A percentile compares a stretch with the other conserved stretches of the same genome.
Evolutionary conservation across 495 filamentous ascomycete genomes (phyloP).

Genomic region (Bathelium albidoporum): DNA sequence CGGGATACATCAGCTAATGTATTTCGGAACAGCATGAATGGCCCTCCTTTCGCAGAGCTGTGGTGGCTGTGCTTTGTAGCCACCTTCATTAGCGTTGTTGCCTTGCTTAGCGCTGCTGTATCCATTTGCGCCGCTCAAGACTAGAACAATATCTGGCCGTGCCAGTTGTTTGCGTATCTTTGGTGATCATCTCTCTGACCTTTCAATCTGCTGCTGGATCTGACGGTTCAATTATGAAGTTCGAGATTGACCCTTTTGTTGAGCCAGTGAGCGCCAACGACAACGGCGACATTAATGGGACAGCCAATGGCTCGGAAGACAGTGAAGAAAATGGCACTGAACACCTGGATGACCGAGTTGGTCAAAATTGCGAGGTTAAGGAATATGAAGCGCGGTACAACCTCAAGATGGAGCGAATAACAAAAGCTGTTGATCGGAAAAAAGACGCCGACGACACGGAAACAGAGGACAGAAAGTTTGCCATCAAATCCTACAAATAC

Average conservation of each 20-base stretch:
- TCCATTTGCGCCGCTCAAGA: background rate
- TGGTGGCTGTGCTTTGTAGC: background rate
- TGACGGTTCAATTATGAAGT: background rate
- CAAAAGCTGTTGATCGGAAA: background rate
- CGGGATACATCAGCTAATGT: too few relatives aligned
- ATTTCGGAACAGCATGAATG: too few relatives aligned
- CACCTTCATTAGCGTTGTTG: background rate
- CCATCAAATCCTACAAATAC: background rate
- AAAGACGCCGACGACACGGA: background rate
- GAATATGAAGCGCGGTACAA: background rate
- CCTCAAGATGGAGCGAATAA: background rate
- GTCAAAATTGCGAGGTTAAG: background rate
- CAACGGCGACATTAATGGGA: background rate
- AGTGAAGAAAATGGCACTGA: background rate
- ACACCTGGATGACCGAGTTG: background rate
- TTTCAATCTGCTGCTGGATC: background rate
- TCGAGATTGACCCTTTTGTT: background rate
- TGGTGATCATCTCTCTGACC: background rate
- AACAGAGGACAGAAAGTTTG: background rate
- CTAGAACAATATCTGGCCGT: background rate
- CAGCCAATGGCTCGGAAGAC: background rate
- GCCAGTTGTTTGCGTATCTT: background rate
- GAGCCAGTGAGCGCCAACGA: background rate
- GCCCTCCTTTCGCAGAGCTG: background rate
- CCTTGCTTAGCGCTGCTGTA: background rate